Percentiles rank a stretch among this genome's conserved stretches.
Evolutionary conservation across 306 rosid genomes (phyloP).

Genomic region (Quillaja saponaria): DNA sequence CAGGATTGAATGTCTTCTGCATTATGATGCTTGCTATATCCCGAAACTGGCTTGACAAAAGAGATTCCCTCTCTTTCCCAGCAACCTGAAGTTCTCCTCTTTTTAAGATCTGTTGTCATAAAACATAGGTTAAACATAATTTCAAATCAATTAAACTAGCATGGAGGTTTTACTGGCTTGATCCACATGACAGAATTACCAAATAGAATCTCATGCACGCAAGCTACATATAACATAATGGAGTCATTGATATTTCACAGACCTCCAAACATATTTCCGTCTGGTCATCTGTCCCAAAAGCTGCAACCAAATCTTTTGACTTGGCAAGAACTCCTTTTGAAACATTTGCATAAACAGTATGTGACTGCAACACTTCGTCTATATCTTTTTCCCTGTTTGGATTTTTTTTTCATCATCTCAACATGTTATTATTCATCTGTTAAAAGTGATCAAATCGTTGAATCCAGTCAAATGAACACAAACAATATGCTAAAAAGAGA

Average conservation of each 20-base stretch:
- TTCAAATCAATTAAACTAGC: too few relatives aligned
- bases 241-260: conserved; percentile 9
- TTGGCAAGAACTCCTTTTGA: conserved; percentile 95
- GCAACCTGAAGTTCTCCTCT: conserved; percentile 97
- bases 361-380: conserved; percentile 94
- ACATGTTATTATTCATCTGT: not conserved
- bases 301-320: conserved; percentile 68
- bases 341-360: conserved; percentile 78
- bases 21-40: conserved; percentile 93
- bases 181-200: not conserved
- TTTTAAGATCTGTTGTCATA: conserved; percentile 56
- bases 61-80: conserved; percentile 94
- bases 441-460: not conserved
- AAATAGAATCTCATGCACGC: too few relatives aligned
- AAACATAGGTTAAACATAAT: too few relatives aligned
- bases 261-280: conserved; percentile 80
- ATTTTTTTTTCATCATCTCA: not conserved
- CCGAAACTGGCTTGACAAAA: conserved; percentile 83
- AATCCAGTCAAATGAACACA: conserved; percentile 3
- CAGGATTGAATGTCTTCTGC: conserved; percentile 92
- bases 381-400: conserved; percentile 76
- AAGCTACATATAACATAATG: not conserved
- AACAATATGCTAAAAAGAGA: not conserved
- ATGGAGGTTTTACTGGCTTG: not conserved
- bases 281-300: conserved; percentile 89